A percentile compares a stretch with the other conserved stretches of the same genome.
Evolutionary conservation across 2,329 filamentous ascomycete genomes (phyloP).

Genomic region (Fusarium incarnatum): DNA sequence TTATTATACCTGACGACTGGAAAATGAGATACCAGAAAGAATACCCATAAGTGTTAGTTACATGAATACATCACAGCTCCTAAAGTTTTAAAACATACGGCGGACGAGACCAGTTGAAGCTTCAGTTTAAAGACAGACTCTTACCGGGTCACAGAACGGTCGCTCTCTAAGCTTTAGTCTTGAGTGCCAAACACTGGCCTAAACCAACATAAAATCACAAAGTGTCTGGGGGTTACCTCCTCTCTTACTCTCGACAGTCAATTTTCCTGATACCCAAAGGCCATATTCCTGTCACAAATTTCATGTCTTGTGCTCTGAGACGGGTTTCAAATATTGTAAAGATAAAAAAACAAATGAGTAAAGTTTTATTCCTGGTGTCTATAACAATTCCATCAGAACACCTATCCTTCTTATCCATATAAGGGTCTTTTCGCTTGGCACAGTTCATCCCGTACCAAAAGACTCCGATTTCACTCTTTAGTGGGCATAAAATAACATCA

Average conservation of each 20-base stretch:
- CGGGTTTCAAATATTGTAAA: neutral
- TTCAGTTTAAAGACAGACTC: neutral
- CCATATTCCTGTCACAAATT: neutral
- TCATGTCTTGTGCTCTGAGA: neutral
- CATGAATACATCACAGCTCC: slow-evolving; percentile 2
- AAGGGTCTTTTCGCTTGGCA: neutral
- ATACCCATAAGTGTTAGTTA: slow-evolving; percentile 11
- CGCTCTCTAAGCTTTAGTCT: neutral
- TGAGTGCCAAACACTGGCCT: neutral
- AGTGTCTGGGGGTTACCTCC: neutral
- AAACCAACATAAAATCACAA: neutral
- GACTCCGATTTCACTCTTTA: slow-evolving; percentile 3
- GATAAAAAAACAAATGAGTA: slow-evolving; percentile 6
- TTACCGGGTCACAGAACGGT: neutral
- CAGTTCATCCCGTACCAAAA: neutral
- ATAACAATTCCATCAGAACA: slow-evolving; percentile 10
- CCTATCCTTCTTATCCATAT: neutral
- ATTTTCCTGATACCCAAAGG: neutral
- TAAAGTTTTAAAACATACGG: neutral
- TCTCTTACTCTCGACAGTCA: neutral
- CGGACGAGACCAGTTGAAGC: neutral
- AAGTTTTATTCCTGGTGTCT: slow-evolving; percentile 18
- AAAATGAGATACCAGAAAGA: slow-evolving; percentile 24
- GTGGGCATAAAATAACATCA: neutral
- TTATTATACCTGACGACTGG: slow-evolving; percentile 25